Percentiles rank a stretch among this genome's conserved stretches.
phyloP scores from a whole-genome alignment of 208 protist species.

The Leptomonas pyrrhocoris region DNA sequence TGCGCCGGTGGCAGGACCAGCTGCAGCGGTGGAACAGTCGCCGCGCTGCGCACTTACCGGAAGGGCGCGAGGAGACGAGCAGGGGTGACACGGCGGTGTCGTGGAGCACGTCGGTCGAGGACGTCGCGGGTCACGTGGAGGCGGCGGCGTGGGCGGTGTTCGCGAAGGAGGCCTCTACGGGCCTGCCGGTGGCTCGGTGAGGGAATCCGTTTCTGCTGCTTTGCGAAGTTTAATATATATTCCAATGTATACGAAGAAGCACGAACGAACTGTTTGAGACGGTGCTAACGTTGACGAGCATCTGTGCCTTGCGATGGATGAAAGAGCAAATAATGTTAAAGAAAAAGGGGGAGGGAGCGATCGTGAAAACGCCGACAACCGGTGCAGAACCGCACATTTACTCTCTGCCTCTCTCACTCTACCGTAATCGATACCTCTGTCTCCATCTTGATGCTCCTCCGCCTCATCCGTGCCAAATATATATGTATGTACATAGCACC shows the following conservation, averaged over 20 bases:
- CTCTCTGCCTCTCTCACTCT: too few species aligned
- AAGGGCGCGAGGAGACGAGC: background rate
- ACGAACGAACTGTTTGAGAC: too few species aligned
- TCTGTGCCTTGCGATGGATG: too few species aligned
- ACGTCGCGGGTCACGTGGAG: conserved; percentile 27
- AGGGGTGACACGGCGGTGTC: background rate
- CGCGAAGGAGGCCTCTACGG: conserved; percentile 10
- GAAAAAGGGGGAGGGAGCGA: background rate
- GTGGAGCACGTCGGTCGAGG: conserved; percentile 10
- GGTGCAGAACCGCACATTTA: too few species aligned
- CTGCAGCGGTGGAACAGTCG: conserved; percentile 29
- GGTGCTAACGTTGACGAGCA: too few species aligned
- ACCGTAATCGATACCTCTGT: too few species aligned
- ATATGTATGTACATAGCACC: too few species aligned
- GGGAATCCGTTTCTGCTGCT: background rate
- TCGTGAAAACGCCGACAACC: background rate
- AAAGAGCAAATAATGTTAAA: background rate
- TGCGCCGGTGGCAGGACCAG: conserved; percentile 14
- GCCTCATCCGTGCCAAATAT: too few species aligned
- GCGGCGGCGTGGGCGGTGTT: conserved; percentile 15
- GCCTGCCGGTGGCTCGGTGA: conserved; percentile 3
- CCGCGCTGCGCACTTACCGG: background rate
- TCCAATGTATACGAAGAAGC: too few species aligned
- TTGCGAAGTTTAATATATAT: background rate
- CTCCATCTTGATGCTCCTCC: too few species aligned